Evolutionary conservation across 441 rosid species (phyloP).

Genomic region (Melastoma candidum): DNA sequence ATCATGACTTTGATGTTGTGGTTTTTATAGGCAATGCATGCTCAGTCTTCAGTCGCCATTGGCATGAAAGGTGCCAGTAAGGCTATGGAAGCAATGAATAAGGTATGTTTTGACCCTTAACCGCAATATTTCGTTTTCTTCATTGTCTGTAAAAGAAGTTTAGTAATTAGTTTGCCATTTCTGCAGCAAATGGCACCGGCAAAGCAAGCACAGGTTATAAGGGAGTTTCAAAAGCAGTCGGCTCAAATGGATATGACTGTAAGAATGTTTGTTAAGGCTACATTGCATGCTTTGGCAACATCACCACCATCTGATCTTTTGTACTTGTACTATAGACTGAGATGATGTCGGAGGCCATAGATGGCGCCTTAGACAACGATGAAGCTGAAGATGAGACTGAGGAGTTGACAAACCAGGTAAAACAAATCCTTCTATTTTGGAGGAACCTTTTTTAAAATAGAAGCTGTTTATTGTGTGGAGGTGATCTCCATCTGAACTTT

Average conservation of each 20-base stretch:
- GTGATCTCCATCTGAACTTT: too few species aligned
- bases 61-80: constrained; percentile 87
- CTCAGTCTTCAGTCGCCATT: constrained; percentile 79
- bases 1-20: constrained; percentile 2
- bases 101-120: constrained; percentile 28
- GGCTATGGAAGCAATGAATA: constrained; percentile 84
- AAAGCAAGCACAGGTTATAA: constrained; percentile 66
- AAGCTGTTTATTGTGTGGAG: too few species aligned
- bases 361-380: constrained; percentile 76
- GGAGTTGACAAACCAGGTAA: constrained; percentile 87
- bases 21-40: constrained; percentile 73
- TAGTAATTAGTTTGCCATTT: constrained; percentile 8
- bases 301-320: constrained; percentile 2
- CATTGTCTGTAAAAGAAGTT: background rate
- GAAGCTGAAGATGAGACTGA: constrained; percentile 97
- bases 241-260: too few species aligned
- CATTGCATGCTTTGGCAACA: background rate
- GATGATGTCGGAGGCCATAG: constrained; percentile 93
- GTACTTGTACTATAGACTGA: constrained; percentile 50
- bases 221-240: background rate
- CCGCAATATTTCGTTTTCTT: background rate
- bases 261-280: constrained; percentile 5
- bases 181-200: constrained; percentile 88
- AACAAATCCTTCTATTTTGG: constrained; percentile 1
- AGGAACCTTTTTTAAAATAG: background rate